Base-by-base conservation (phyloP, 1,284 basidiomycete species). In the Lentinula novae-zelandiae region DNA sequence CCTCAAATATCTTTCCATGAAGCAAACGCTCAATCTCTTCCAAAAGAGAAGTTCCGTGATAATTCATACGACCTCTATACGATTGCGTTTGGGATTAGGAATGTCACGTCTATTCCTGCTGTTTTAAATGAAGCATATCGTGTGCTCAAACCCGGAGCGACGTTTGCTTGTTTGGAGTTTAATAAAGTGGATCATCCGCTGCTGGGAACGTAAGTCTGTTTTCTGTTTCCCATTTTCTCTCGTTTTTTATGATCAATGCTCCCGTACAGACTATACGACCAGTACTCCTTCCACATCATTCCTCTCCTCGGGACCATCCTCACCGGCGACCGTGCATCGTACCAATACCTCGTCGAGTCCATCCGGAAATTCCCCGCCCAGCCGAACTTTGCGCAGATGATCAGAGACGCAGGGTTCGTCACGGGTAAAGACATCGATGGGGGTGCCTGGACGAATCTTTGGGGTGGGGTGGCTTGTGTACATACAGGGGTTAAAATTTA, bases 1-100 rank as follows among this genome's bases (percentile, higher is more conserved):
- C 93, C 95, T 5, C 97, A 99, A 79, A 84, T 99, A 63, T 84
- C 86, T 17, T 99, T 99, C 75, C 87, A 89, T 64, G 92, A 97
- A 70, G 94, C 91, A 50, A 98, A 99, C 70, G 97, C 97, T 6
- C 95, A 99, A 73, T 79, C 81, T 20, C 80, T 99, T 38, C 82
- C 87, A 0, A 63, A 74, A 48, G 80, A 86, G 38, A 79, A 86
- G 65, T 90, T 95, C 72, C 77, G 82, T 10, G 85, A 90, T 68
- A 86, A 94, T 73, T 86, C 91, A 15, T 93, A 97, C 66, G 96
- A 99, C 75, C 78, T 98, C 15, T 99, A 98, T 78, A 99, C 97
- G 22, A 98, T 99, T 71, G 95, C 97, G 0, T 99, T 99, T 71
- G 96, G 97, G 38, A 99, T 99, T 67, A 85, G 97, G 57, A 99